phyloP scores from a whole-genome alignment of 352 stramenopile genomes.

The Phytophthora chlamydospora region DNA sequence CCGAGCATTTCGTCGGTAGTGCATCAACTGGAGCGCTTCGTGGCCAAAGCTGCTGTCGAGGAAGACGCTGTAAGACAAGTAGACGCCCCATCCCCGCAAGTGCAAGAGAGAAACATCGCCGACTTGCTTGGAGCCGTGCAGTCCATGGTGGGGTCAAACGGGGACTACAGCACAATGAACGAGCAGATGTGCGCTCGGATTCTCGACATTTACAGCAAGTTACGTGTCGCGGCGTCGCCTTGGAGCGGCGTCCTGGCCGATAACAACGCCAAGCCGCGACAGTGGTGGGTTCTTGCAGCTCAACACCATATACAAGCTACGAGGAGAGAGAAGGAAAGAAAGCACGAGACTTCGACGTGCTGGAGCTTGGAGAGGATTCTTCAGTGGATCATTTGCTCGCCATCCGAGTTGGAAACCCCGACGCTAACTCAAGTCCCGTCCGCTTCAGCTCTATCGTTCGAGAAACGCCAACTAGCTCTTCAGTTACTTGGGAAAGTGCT shows the following conservation, averaged over 20 bases:
- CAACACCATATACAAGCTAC: slow-evolving; percentile 9
- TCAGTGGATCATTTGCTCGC: slow-evolving; percentile 7
- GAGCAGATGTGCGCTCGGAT: slow-evolving; percentile 13
- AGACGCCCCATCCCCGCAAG: neutral
- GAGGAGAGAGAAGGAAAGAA: slow-evolving; percentile 4
- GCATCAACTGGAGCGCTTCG: slow-evolving; percentile 13
- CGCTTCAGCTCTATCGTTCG: slow-evolving; percentile 1
- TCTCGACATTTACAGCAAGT: slow-evolving; percentile 21
- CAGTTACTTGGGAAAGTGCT: slow-evolving; percentile 6
- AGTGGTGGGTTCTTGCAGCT: slow-evolving; percentile 14
- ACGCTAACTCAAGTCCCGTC: neutral
- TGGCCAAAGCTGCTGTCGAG: neutral
- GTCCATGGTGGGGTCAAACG: slow-evolving; percentile 9
- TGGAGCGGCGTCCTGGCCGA: slow-evolving; percentile 6
- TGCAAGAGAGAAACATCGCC: slow-evolving; percentile 1
- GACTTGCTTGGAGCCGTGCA: slow-evolving; percentile 14
- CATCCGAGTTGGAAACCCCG: neutral
- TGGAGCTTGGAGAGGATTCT: slow-evolving; percentile 1
- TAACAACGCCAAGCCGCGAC: slow-evolving; percentile 12
- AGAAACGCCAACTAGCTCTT: slow-evolving; percentile 3
- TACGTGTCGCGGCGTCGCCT: slow-evolving; percentile 7
- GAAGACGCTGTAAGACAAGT: neutral
- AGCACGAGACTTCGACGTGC: neutral
- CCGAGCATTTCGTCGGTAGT: slow-evolving; percentile 19
- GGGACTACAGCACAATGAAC: slow-evolving; percentile 21